These are phyloP conservation scores for Alloascoidea africana DNA, from an alignment of 805 yeast species.

Conservation along the genomic window DNA sequence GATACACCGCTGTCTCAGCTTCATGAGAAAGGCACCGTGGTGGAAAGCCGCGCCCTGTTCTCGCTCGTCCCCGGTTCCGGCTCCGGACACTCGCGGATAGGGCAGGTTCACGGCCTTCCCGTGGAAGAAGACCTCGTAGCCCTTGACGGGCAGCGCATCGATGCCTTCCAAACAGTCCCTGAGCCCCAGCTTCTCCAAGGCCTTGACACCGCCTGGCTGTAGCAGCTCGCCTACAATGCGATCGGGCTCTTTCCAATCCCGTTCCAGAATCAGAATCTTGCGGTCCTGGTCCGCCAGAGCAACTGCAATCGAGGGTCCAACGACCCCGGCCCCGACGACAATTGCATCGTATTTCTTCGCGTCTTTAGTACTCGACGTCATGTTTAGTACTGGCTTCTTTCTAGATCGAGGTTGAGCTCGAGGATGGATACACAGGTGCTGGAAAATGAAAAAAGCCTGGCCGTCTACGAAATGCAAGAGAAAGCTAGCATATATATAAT, in stretches of 20 bases:
- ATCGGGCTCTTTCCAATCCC: conserved; percentile 88
- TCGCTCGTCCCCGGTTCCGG: conserved; percentile 5
- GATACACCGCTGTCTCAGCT: conserved; percentile 50
- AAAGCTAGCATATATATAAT: background rate
- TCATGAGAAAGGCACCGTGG: conserved; percentile 77
- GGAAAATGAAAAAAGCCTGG: too few relatives aligned
- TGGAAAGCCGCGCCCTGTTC: conserved; percentile 66
- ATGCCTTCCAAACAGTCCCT: conserved; percentile 55
- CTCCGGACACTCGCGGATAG: conserved; percentile 32
- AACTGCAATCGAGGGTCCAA: conserved; percentile 88
- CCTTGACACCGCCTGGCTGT: conserved; percentile 91
- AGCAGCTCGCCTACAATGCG: conserved; percentile 93
- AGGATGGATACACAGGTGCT: too few relatives aligned
- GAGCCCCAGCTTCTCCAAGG: conserved; percentile 74
- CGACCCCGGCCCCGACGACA: conserved; percentile 96
- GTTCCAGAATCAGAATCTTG: conserved; percentile 62
- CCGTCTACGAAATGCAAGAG: too few relatives aligned
- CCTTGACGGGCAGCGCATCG: conserved; percentile 62
- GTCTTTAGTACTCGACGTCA: too few relatives aligned
- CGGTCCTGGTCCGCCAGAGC: conserved; percentile 86
- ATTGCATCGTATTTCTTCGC: conserved; percentile 84
- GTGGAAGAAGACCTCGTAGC: conserved; percentile 65
- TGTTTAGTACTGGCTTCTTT: too few relatives aligned
- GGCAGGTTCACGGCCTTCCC: conserved; percentile 43
- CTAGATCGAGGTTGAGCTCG: too few relatives aligned